Base-by-base conservation (phyloP, 306 rosid genomes). In the Lithocarpus polystachyus region DNA sequence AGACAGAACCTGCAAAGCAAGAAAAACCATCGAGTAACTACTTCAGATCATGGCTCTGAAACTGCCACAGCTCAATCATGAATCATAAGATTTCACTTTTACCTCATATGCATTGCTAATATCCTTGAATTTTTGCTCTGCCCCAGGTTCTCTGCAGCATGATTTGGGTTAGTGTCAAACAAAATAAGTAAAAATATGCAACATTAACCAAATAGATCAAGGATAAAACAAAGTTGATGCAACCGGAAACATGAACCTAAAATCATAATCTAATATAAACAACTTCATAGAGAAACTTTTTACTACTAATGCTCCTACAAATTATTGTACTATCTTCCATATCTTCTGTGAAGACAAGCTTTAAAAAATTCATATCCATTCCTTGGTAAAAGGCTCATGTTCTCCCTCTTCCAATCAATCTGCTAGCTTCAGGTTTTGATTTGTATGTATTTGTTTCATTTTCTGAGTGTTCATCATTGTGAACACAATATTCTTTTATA, bases 61-160 rank as follows among this genome's bases (percentile, higher is more conserved):
- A 73, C 48, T 51, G 78, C 33, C 77, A 69, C 67, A 54, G 37
- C 24, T 88, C 53, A 72, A 81, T 73, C 71, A 54, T 51, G 37
- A 43, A 45, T 61, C 37, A 37, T 7, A 71, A 70, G 59, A 57
- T 72, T 78, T 28, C 45, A 56, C 52, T 65, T 82, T 86, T 83
- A 93, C 99, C 97, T 95, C 99, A 22, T 95, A 95, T 6, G 98
- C 99, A 87, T 90, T 91, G 84, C 99, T 91, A 67, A 95, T 90
- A 56, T 93, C 97, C 85, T 95, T 95, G 88, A 95, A 95, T 72
- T 95, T 95, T 40, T 86, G 52, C 82, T 95, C 99, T 65, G 99
- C 99, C 79, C 86, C 93, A 40, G 94, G 83, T 3, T 91, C 98
- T 77, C 99, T 95, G 91, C 87, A 82, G 74, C 75, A 88, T 33